A percentile compares a stretch with the other conserved stretches of the same genome.
Conservation (phyloP, 2,329 filamentous ascomycete species). For the Chrysoporthe austroafricana region DNA sequence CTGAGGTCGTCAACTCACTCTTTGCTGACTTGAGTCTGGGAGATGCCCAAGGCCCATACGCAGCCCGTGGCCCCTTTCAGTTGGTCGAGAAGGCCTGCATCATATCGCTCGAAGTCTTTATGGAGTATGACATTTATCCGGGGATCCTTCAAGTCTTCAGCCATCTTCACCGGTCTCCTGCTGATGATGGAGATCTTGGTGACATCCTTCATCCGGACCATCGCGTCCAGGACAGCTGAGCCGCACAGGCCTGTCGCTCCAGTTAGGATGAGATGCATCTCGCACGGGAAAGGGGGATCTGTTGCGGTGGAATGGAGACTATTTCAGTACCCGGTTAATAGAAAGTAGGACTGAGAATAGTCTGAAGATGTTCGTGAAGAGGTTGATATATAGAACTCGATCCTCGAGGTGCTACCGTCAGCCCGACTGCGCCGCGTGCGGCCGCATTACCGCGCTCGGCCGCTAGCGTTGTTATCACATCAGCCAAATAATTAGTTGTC, state of each 20-base stretch:
- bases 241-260: conserved; percentile 72
- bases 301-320: background rate
- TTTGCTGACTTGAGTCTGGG: conserved; percentile 60
- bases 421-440: conserved; percentile 2
- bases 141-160: conserved; percentile 57
- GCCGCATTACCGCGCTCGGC: background rate
- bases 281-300: conserved; percentile 9
- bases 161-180: conserved; percentile 66
- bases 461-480: background rate
- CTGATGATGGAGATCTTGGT: conserved; percentile 71
- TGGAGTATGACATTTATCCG: conserved; percentile 70
- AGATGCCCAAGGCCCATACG: conserved; percentile 75
- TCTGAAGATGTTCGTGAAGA: too few relatives aligned
- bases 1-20: conserved; percentile 48
- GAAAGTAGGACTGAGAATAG: too few relatives aligned
- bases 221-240: conserved; percentile 62
- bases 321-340: too few relatives aligned
- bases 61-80: conserved; percentile 68
- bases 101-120: conserved; percentile 67
- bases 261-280: conserved; percentile 68
- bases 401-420: conserved; percentile 11
- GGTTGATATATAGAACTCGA: background rate
- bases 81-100: conserved; percentile 57
- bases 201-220: conserved; percentile 60
- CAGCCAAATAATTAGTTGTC: background rate